phyloP scores from a whole-genome alignment of 192 early-diverging fungal genomes.

The Powellomyces hirtus region DNA sequence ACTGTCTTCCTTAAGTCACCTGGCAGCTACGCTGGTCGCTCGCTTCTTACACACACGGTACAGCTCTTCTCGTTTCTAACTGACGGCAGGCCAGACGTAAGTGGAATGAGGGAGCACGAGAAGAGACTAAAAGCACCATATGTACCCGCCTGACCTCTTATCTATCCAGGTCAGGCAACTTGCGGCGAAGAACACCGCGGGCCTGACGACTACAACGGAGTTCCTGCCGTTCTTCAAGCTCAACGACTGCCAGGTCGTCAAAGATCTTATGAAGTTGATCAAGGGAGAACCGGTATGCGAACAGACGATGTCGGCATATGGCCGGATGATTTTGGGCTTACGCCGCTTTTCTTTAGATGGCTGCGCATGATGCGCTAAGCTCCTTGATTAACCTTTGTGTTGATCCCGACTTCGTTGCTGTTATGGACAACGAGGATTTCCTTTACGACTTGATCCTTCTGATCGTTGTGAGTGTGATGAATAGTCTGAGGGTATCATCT shows the following conservation, averaged over 20 bases:
- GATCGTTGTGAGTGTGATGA: slow-evolving; percentile 57
- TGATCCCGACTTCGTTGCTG: slow-evolving; percentile 56
- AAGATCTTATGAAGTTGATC: slow-evolving; percentile 65
- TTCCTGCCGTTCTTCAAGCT: slow-evolving; percentile 59
- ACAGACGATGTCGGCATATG: not conserved
- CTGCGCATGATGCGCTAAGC: slow-evolving; percentile 78
- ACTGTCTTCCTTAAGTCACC: not conserved
- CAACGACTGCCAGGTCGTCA: slow-evolving; percentile 55
- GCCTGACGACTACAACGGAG: slow-evolving; percentile 65
- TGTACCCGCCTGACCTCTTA: not conserved
- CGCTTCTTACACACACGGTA: not conserved
- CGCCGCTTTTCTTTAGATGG: slow-evolving; percentile 60
- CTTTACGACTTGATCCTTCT: slow-evolving; percentile 65
- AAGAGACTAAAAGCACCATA: not conserved
- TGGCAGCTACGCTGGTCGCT: not conserved
- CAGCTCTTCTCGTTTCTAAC: slow-evolving; percentile 73
- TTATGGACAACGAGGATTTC: slow-evolving; percentile 71
- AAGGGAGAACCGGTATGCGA: slow-evolving; percentile 69
- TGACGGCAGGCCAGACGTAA: slow-evolving; percentile 71
- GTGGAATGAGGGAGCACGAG: not conserved
- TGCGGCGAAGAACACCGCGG: slow-evolving; percentile 73
- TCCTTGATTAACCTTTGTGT: slow-evolving; percentile 82
- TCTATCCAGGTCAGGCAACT: slow-evolving; percentile 65
- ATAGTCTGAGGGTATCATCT: not conserved
- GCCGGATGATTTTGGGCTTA: not conserved